phyloP scores from a whole-genome alignment of 257 asterid genomes.

The Nicotiana tomentosiformis region DNA sequence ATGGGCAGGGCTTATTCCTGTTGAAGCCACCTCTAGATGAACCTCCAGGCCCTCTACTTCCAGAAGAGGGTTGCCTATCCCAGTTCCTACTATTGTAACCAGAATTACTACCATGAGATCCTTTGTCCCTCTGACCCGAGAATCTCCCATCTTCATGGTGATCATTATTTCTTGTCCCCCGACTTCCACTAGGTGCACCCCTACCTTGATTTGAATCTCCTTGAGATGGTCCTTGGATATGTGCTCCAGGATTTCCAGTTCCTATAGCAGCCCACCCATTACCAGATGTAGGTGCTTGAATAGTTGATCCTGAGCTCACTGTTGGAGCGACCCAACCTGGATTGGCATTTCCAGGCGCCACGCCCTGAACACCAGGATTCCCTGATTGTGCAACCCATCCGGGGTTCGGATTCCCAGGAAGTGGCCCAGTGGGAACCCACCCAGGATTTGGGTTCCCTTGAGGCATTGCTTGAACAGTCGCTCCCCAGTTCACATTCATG shows the following conservation, averaged over 20 bases:
- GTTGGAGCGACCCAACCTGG: constrained; percentile 45
- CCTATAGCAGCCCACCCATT: constrained; percentile 29
- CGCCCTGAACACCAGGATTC: constrained; percentile 41
- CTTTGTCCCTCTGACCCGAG: constrained; percentile 36
- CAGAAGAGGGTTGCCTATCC: constrained; percentile 57
- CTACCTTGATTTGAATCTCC: constrained; percentile 56
- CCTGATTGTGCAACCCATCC: constrained; percentile 52
- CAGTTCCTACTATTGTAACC: constrained; percentile 56
- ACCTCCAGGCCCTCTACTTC: constrained; percentile 35
- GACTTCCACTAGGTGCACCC: constrained; percentile 40
- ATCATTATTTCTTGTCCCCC: constrained; percentile 49
- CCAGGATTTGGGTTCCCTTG: constrained; percentile 41
- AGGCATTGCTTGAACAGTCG: constrained; percentile 42
- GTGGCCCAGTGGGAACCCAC: constrained; percentile 50
- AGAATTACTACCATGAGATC: constrained; percentile 22
- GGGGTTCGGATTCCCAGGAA: constrained; percentile 36
- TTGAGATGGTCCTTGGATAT: constrained; percentile 35
- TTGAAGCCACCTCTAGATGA: constrained; percentile 21
- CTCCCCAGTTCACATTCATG: constrained; percentile 51
- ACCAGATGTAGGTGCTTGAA: constrained; percentile 27
- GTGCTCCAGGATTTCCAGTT: constrained; percentile 31
- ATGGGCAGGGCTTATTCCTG: constrained; percentile 54
- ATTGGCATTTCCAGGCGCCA: constrained; percentile 20
- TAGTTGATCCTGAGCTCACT: constrained; percentile 38
- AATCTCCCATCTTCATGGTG: constrained; percentile 44